These are phyloP conservation scores for Gypsophila paniculata DNA, from an alignment of 179 eudicot genomes.

Conservation along the genomic window DNA sequence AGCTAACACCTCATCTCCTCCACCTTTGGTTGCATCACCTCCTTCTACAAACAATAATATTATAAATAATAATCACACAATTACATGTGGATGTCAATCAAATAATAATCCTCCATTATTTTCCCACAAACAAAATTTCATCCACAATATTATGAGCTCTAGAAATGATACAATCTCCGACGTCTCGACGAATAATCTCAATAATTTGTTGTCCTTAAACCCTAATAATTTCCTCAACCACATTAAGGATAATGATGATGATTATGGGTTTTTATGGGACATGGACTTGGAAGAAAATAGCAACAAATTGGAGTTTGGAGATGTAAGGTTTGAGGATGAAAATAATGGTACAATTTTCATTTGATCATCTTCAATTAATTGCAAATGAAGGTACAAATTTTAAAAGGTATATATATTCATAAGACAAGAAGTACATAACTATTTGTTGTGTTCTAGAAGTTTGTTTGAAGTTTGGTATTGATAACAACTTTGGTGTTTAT, in stretches of 20 bases:
- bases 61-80: background rate
- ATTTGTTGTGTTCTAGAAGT: constrained; percentile 22
- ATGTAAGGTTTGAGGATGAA: constrained; percentile 23
- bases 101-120: constrained; percentile 8
- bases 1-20: constrained; percentile 26
- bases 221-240: constrained; percentile 23
- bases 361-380: background rate
- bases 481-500: background rate
- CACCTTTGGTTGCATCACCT: constrained; percentile 14
- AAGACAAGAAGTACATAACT: constrained; percentile 19
- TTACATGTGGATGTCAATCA: constrained; percentile 19
- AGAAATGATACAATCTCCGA: constrained; percentile 7
- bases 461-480: constrained; percentile 24
- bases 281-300: constrained; percentile 29
- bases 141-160: background rate
- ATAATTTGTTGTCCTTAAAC: constrained; percentile 14
- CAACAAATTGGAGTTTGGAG: constrained; percentile 21
- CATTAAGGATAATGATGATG: constrained; percentile 28
- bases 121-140: background rate
- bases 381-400: background rate
- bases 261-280: constrained; percentile 31
- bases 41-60: background rate
- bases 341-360: constrained; percentile 26
- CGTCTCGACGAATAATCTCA: background rate
- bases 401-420: background rate